Base-by-base conservation (phyloP, 345 rosid genomes). In the Anastatica hierochuntica region DNA sequence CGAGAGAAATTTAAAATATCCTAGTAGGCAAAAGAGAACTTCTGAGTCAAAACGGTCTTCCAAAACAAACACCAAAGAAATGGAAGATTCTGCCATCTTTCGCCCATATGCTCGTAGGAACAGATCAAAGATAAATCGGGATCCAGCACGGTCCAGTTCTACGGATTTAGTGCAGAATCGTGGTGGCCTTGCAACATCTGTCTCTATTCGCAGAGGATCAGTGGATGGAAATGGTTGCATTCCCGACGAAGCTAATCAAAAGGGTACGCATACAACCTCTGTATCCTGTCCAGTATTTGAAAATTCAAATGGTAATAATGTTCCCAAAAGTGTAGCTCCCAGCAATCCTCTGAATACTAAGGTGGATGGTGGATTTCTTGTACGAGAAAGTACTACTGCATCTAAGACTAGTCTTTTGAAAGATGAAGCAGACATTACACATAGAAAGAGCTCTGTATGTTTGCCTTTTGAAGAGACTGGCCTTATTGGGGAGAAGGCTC, bases 61-160 rank as follows among this genome's bases (percentile, higher is more conserved):
- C 30, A 84, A 69, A 70, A 77, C 67, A 58, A 90, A 74, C 62
- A 71, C 78, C 58, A 94, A 79, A 79, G 97, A 88, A 53, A 69
- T 84, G 16, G 99, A 94, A 76, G 99, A 94, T 79, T 94, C 99
- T 58, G 95, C 95, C 50, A 85, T 88, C 72, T 77, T 88, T 58
- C 97, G 94, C 30, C 95, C 99, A 5, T 94, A 94, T 77, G 92
- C 92, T 69, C 78, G 99, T 62, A 85, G 99, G 73, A 80, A 94
- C 55, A 77, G 99, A 77, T 83, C 96, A 30, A 78, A 79, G 73
- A 74, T 77, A 45, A 94, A 76, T 58, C 88, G 92, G 59, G 97
- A 89, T 70, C 77, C 79, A 62, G 81, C 81, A 49, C 80, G 89
- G 62, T 80, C 90, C 53, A 76, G 83, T 73, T 83, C 96, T 31